Conservation (phyloP, 2,329 filamentous ascomycete species). For the Lithohypha guttulata region DNA sequence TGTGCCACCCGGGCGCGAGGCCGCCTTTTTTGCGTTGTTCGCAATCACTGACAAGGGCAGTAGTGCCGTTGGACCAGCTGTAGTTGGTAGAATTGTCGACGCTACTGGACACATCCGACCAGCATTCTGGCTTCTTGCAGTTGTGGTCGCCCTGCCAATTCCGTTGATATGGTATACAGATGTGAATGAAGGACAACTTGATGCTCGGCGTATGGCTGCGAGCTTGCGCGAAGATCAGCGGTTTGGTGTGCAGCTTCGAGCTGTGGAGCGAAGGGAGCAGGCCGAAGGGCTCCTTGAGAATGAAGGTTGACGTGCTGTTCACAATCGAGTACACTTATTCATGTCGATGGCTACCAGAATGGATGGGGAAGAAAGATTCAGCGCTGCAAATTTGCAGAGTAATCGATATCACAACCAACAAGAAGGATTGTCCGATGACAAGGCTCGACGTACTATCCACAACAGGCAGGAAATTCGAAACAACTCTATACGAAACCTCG, state of each 20-base stretch:
- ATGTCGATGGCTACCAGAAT: no score
- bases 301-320: no score
- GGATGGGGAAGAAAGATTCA: no score
- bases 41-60: conserved; percentile 92
- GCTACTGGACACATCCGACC: conserved; percentile 61
- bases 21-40: conserved; percentile 86
- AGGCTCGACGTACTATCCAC: no score
- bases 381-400: no score
- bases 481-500: no score
- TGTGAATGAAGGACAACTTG: conserved; percentile 28
- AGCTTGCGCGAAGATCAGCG: conserved; percentile 10
- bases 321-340: no score
- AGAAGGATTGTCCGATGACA: no score
- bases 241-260: not conserved
- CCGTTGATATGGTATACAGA: conserved; percentile 66
- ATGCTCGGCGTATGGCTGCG: conserved; percentile 27
- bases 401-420: no score
- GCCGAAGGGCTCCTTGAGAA: no score
- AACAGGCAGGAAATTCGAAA: no score
- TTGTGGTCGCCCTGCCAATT: conserved; percentile 68
- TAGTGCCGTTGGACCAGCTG: conserved; percentile 77
- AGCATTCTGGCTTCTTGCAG: conserved; percentile 80
- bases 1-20: conserved; percentile 80
- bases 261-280: not conserved
- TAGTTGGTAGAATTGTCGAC: conserved; percentile 82